Conservation (phyloP, 225 moss, liverwort and hornwort genomes). For the Lunularia cruciata region DNA sequence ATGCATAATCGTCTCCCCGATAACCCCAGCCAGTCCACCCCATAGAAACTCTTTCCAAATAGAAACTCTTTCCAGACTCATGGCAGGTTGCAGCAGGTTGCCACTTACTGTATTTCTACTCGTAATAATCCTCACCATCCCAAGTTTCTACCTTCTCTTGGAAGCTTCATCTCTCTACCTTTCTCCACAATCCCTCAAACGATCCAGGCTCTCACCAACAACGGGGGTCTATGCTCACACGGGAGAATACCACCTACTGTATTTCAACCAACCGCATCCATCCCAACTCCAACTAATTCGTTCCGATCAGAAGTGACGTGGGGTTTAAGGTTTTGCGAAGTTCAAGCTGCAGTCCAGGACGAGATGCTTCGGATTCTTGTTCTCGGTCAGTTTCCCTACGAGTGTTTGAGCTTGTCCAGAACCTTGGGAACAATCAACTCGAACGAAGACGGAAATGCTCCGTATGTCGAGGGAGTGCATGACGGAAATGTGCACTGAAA, state of each 20-base stretch:
- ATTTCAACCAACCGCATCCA: not conserved
- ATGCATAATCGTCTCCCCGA: slow-evolving; percentile 53
- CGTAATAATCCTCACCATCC: slow-evolving; percentile 13
- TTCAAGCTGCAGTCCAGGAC: too few species aligned
- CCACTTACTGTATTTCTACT: slow-evolving; percentile 16
- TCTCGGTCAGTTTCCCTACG: too few species aligned
- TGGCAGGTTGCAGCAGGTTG: slow-evolving; percentile 25
- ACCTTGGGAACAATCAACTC: too few species aligned
- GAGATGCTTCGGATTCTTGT: too few species aligned
- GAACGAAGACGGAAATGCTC: too few species aligned
- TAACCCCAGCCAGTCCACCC: slow-evolving; percentile 48
- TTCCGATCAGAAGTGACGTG: too few species aligned
- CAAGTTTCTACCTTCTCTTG: not conserved
- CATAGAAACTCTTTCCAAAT: slow-evolving; percentile 46
- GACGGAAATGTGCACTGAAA: too few species aligned
- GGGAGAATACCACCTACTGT: not conserved
- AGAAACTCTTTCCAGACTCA: slow-evolving; percentile 32
- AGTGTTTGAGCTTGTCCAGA: too few species aligned
- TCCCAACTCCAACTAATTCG: not conserved
- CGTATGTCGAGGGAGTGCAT: too few species aligned
- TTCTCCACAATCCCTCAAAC: not conserved
- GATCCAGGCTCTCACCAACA: not conserved
- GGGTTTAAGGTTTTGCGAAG: slow-evolving; percentile 17
- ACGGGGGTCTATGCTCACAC: too few species aligned
- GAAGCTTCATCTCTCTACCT: not conserved